Conservation (phyloP, 2,329 filamentous ascomycete genomes). For the Fusarium lyarnte region DNA sequence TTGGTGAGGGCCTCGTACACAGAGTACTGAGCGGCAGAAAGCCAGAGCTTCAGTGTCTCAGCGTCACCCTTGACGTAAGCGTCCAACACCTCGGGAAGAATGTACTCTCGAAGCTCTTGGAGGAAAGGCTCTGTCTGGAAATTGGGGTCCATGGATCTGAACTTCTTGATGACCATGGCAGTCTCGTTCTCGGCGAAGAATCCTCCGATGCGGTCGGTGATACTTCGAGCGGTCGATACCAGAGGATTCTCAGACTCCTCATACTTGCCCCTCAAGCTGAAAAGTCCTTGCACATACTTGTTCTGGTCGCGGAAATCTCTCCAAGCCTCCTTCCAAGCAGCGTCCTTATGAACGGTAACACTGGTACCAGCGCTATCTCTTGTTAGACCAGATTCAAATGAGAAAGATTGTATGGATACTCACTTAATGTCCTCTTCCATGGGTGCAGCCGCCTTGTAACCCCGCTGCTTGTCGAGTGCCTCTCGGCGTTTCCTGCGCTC, state of each 20-base stretch:
- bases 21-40: conserved; percentile 94
- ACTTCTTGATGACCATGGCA: conserved; percentile 96
- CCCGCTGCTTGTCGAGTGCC: conserved; percentile 71
- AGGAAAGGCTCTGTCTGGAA: conserved; percentile 97
- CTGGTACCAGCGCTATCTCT: conserved; percentile 84
- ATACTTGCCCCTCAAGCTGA: conserved; percentile 86
- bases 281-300: conserved; percentile 87
- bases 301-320: conserved; percentile 91
- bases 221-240: conserved; percentile 90
- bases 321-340: conserved; percentile 99
- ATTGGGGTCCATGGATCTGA: conserved; percentile 91
- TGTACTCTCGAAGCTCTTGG: conserved; percentile 96
- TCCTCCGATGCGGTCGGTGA: conserved; percentile 90
- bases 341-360: conserved; percentile 94
- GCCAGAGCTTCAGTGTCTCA: conserved; percentile 91
- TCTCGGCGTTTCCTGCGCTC: conserved; percentile 86
- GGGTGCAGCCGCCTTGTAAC: conserved; percentile 61
- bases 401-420: conserved; percentile 51
- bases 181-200: conserved; percentile 99
- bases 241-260: conserved; percentile 98
- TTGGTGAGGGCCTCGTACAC: conserved; percentile 97
- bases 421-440: conserved; percentile 89
- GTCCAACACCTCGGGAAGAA: conserved; percentile 94
- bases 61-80: conserved; percentile 97
- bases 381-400: conserved; percentile 43